Evolutionary conservation across 768 basidiomycete species (phyloP).

Genomic region (Galerina marginata): DNA sequence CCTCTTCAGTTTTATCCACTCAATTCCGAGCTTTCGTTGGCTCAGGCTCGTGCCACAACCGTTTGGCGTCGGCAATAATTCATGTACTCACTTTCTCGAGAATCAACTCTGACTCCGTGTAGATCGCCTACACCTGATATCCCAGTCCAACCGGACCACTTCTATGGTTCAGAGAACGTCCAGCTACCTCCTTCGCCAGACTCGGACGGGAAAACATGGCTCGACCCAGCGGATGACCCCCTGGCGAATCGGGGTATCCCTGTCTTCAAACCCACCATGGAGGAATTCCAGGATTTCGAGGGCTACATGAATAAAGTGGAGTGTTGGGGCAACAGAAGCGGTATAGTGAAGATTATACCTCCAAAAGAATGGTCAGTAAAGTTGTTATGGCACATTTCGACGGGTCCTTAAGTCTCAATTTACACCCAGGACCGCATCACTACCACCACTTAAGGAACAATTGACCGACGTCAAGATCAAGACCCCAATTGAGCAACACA

Average conservation of each 20-base stretch:
- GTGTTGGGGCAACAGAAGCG: constrained; percentile 88
- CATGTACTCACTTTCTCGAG: constrained; percentile 35
- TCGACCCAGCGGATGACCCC: constrained; percentile 82
- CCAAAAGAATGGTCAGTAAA: constrained; percentile 86
- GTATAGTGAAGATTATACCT: constrained; percentile 96
- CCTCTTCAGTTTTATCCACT: background rate
- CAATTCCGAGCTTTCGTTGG: background rate
- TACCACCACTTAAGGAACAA: constrained; percentile 76
- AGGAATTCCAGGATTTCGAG: constrained; percentile 92
- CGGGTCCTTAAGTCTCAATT: constrained; percentile 18
- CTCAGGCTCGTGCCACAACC: constrained; percentile 3
- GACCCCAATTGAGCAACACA: constrained; percentile 92
- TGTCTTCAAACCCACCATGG: constrained; percentile 93
- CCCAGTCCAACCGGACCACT: constrained; percentile 80
- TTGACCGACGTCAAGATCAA: constrained; percentile 79
- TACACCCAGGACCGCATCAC: constrained; percentile 60
- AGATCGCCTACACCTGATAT: constrained; percentile 60
- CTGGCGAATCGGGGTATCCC: constrained; percentile 89
- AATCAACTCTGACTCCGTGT: constrained; percentile 50
- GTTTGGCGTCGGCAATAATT: constrained; percentile 16
- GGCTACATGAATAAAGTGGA: constrained; percentile 86
- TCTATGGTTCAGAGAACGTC: constrained; percentile 64
- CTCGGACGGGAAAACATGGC: constrained; percentile 67
- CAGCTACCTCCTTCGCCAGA: constrained; percentile 64
- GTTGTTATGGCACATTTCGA: background rate